A percentile compares a stretch with the other conserved stretches of the same genome.
Evolutionary conservation across 2,329 filamentous ascomycete species (phyloP).

Genomic region (Cladosporium velox): DNA sequence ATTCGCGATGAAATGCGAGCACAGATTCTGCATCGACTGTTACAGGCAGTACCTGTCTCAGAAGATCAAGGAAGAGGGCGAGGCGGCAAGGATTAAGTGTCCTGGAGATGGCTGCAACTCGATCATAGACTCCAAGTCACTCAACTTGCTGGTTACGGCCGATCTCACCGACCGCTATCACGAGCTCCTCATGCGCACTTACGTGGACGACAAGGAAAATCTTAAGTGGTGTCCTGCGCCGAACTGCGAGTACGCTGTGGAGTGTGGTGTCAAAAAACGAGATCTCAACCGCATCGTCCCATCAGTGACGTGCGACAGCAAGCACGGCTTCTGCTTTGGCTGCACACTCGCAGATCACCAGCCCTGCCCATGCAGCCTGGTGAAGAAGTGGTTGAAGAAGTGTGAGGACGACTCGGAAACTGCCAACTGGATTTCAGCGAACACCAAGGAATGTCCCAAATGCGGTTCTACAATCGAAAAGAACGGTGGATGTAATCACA

Average conservation of each 20-base stretch:
- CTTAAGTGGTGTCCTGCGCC: conserved; percentile 98
- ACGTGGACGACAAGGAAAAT: conserved; percentile 93
- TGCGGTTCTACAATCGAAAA: conserved; percentile 98
- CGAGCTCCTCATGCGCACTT: conserved; percentile 85
- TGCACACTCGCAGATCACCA: conserved; percentile 89
- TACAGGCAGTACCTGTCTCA: conserved; percentile 88
- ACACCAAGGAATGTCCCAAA: conserved; percentile 96
- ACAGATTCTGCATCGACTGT: conserved; percentile 90
- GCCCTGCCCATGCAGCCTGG: conserved; percentile 84
- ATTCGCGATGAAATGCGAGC: conserved; percentile 93
- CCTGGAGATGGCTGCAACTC: conserved; percentile 83
- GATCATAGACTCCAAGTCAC: conserved; percentile 86
- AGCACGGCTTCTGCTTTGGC: conserved; percentile 91
- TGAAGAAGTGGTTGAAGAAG: conserved; percentile 96
- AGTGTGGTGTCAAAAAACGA: conserved; percentile 84
- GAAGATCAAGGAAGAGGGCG: conserved; percentile 93
- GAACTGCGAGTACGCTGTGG: conserved; percentile 91
- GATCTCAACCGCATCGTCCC: conserved; percentile 84
- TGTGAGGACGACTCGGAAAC: conserved; percentile 98
- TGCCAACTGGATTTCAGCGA: conserved; percentile 98
- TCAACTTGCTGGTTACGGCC: conserved; percentile 70
- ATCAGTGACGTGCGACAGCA: conserved; percentile 82
- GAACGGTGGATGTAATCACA: conserved; percentile 97
- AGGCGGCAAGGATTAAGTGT: conserved; percentile 92
- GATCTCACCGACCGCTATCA: conserved; percentile 69